phyloP scores from a whole-genome alignment of 2,329 filamentous ascomycete genomes.

The Sclerotinia minor region DNA sequence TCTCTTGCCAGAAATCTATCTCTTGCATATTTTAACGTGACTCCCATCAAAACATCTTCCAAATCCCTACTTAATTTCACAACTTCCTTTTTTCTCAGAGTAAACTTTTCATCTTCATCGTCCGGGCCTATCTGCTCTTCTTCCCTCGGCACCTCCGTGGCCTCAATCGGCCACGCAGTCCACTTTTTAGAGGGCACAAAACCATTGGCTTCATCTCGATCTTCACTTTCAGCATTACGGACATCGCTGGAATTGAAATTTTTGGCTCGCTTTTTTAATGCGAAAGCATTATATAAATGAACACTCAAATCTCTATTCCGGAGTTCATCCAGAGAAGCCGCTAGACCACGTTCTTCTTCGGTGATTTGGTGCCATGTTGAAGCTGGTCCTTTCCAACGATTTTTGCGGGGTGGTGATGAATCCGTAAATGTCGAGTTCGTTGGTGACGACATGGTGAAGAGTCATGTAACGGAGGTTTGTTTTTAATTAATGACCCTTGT shows the following conservation, averaged over 20 bases:
- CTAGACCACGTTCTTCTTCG: conserved; percentile 61
- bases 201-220: conserved; percentile 25
- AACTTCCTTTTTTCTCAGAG: conserved; percentile 48
- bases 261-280: conserved; percentile 56
- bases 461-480: neutral
- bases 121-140: conserved; percentile 50
- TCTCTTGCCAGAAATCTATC: conserved; percentile 55
- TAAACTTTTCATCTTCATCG: conserved; percentile 54
- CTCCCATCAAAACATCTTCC: conserved; percentile 68
- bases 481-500: neutral
- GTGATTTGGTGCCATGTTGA: conserved; percentile 68
- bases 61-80: conserved; percentile 59
- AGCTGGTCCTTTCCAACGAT: conserved; percentile 68
- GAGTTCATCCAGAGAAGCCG: conserved; percentile 61
- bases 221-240: conserved; percentile 38
- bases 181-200: conserved; percentile 63
- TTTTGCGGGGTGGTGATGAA: conserved; percentile 52
- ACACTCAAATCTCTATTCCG: conserved; percentile 66
- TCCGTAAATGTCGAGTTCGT: conserved; percentile 12
- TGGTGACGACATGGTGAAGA: conserved; percentile 22
- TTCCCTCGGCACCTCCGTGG: conserved; percentile 59
- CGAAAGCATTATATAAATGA: conserved; percentile 79
- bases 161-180: conserved; percentile 82
- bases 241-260: conserved; percentile 24
- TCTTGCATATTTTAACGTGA: conserved; percentile 67